Evolutionary conservation across 176 grass and related monocot genomes (phyloP).

Genomic region (Phoenix dactylifera): DNA sequence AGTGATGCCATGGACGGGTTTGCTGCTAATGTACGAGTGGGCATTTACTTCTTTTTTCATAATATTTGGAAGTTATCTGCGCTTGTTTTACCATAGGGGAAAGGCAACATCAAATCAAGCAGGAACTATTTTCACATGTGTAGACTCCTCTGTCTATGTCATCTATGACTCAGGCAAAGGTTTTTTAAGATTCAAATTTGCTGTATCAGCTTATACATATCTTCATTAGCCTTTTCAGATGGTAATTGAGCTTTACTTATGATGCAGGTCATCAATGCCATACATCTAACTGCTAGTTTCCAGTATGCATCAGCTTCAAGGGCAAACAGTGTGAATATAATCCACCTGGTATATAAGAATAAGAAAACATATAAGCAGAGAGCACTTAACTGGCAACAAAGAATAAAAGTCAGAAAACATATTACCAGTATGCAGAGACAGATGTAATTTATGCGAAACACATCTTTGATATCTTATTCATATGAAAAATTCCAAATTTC

Average conservation of each 20-base stretch:
- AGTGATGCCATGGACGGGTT: conserved; percentile 75
- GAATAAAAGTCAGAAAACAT: too few relatives aligned
- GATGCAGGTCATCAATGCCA: conserved; percentile 53
- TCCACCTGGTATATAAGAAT: not conserved
- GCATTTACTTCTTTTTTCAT: conserved; percentile 64
- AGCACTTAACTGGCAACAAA: too few relatives aligned
- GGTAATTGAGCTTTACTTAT: not conserved
- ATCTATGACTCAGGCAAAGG: conserved; percentile 56
- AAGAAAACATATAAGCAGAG: too few relatives aligned
- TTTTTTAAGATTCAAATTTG: conserved; percentile 21
- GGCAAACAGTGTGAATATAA: not conserved
- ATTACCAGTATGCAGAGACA: too few relatives aligned
- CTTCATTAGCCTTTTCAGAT: not conserved
- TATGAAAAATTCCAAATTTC: too few relatives aligned
- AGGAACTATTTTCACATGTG: conserved; percentile 18
- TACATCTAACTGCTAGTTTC: conserved; percentile 22
- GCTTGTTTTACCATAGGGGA: conserved; percentile 53
- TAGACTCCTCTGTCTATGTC: conserved; percentile 41
- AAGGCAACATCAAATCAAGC: conserved; percentile 36
- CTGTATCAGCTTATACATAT: conserved; percentile 5
- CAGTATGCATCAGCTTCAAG: not conserved
- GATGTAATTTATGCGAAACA: too few relatives aligned
- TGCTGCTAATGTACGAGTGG: conserved; percentile 75
- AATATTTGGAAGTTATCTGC: conserved; percentile 61
- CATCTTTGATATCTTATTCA: too few relatives aligned